A percentile compares a stretch with the other conserved stretches of the same genome.
Evolutionary conservation across 495 filamentous ascomycete genomes (phyloP).

Genomic region (Bombardia bombarda): DNA sequence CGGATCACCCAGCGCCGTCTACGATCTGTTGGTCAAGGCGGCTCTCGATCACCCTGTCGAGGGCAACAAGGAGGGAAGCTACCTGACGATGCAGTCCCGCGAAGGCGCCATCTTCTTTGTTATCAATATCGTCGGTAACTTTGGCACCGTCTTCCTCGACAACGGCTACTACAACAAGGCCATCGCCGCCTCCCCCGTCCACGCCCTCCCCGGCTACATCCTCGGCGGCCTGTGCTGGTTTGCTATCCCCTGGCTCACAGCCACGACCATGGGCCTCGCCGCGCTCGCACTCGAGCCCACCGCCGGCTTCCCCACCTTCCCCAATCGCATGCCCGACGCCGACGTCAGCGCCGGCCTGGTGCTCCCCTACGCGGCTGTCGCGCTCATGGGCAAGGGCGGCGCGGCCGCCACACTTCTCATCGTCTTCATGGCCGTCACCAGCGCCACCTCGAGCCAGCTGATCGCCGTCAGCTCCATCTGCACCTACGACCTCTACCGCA

Average conservation of each 20-base stretch:
- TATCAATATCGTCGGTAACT: constrained; percentile 78
- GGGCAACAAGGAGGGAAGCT: constrained; percentile 79
- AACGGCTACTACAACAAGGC: constrained; percentile 92
- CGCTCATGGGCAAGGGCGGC: constrained; percentile 82
- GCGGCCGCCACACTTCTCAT: constrained; percentile 77
- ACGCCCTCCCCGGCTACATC: constrained; percentile 89
- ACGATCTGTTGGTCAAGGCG: constrained; percentile 69
- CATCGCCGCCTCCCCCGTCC: constrained; percentile 81
- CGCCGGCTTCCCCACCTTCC: constrained; percentile 65
- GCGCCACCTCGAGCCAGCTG: constrained; percentile 78
- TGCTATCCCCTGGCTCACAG: constrained; percentile 88
- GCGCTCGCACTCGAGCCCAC: constrained; percentile 74
- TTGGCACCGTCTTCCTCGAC: constrained; percentile 73
- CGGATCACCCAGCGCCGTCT: constrained; percentile 74
- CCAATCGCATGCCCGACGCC: constrained; percentile 57
- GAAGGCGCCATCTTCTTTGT: constrained; percentile 94
- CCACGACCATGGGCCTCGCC: constrained; percentile 90
- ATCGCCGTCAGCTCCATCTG: constrained; percentile 91
- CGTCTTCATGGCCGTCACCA: constrained; percentile 95
- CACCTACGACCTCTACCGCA: constrained; percentile 88
- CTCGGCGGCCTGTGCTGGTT: constrained; percentile 91
- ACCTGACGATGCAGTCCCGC: constrained; percentile 81
- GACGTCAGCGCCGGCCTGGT: constrained; percentile 86
- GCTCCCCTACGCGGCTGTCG: constrained; percentile 80
- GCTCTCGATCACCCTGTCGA: constrained; percentile 66